Base-by-base conservation (phyloP, 495 filamentous ascomycete species). In the Aspergillus cristatus region DNA sequence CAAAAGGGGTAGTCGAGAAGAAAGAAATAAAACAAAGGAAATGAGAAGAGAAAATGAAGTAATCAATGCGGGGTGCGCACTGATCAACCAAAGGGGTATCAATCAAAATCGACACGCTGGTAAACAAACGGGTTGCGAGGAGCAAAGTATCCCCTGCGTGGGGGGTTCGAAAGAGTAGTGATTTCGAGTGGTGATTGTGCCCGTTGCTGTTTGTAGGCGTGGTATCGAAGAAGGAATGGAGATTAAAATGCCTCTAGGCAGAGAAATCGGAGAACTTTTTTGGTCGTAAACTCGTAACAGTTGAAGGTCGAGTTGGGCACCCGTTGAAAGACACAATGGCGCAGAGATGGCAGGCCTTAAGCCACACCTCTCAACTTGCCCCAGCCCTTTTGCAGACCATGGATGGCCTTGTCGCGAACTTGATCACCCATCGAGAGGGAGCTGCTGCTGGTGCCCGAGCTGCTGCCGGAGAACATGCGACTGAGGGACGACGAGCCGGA, bases 371-470 rank as follows among this genome's bases (percentile, higher is more conserved):
- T 63, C 34, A 70, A 43, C 50, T 65, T 66, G 37, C 55, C 61
- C 65, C 65, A 70, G 35, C 62, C 58, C 50, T 60, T 65, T 47
- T 67, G 60, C 12, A 70, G 46, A 28, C 62, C 58, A 16, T 53
- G 55, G 29, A 57, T 56, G 42, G 65, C 65, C 43, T 59, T 59
- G 25, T 63, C 61, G 18, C 58, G 57, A 37, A 60, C 62, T 3
- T 62, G 61, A 30, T 64, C 61, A 18, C 60, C 53, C 11, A 60
- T 51, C 1, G 65, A 70, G 20, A 53, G 51, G 14, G 58, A 43
- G 39, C 62, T 66, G 51, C 57, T 65, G 31, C 49, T 45, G 22
- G 65, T 65, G 17, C 45, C 46, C 25, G 53, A 55, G 48, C 60
- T 64, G 43, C 46, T 49, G 26, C 50, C 35, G 7, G 65, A 69